A percentile compares a stretch with the other conserved stretches of the same genome.
Conservation (phyloP, 345 rosid species). For the Salix suchowensis region DNA sequence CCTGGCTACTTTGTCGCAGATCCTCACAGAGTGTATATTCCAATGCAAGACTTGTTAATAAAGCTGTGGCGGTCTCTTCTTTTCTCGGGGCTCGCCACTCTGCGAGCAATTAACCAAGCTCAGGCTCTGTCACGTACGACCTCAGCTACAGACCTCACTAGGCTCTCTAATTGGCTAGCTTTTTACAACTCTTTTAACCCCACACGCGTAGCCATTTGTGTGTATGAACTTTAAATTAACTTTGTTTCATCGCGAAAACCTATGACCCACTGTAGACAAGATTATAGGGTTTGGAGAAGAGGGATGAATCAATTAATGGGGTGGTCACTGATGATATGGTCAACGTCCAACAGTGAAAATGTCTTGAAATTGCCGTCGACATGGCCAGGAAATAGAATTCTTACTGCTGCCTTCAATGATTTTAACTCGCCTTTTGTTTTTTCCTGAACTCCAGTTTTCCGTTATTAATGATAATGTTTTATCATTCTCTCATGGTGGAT, state of each 20-base stretch:
- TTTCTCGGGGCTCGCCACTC: conserved; percentile 10
- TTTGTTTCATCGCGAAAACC: conserved; percentile 24
- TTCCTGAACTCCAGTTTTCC: no score
- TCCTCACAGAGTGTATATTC: not conserved
- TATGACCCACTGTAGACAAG: not conserved
- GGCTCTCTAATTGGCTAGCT: not conserved
- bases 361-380: not conserved
- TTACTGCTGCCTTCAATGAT: no score
- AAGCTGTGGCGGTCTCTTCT: no score
- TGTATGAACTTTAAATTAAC: conserved; percentile 18
- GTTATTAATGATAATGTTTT: no score
- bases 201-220: conserved; percentile 36
- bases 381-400: conserved; percentile 5
- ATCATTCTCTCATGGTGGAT: no score
- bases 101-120: not conserved
- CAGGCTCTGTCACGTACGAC: conserved; percentile 25
- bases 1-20: conserved; percentile 14
- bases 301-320: conserved; percentile 1
- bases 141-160: not conserved
- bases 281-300: not conserved
- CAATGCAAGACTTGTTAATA: not conserved
- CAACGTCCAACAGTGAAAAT: conserved; percentile 19
- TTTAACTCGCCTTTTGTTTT: no score
- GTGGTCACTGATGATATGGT: conserved; percentile 10
- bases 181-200: conserved; percentile 17